Evolutionary conservation across 2,329 filamentous ascomycete genomes (phyloP).

Genomic region (Zymoseptoria ardabiliae): DNA sequence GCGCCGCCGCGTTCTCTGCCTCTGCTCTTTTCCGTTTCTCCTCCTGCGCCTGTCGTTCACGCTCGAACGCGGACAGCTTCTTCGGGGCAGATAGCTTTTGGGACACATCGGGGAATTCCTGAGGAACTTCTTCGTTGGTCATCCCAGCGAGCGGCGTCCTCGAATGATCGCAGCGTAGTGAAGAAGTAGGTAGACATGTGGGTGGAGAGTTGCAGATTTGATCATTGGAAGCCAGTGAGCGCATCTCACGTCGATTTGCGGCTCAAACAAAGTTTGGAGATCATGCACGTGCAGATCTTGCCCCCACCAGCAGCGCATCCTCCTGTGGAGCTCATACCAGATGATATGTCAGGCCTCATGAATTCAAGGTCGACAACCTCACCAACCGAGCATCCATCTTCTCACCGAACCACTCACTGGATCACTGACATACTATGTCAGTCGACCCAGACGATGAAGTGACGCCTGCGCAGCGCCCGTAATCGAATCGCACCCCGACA

Average conservation of each 20-base stretch:
- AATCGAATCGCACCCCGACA: neutral
- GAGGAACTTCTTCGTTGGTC: slow-evolving; percentile 18
- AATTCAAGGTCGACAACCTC: neutral
- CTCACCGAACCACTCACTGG: neutral
- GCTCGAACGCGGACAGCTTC: slow-evolving; percentile 83
- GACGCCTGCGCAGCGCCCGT: neutral
- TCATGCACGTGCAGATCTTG: neutral
- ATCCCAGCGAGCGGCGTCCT: slow-evolving; percentile 4
- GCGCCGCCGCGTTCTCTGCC: slow-evolving; percentile 78
- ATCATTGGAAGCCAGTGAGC: neutral
- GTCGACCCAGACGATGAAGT: slow-evolving; percentile 4
- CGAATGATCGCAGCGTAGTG: neutral
- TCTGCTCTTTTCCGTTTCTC: slow-evolving; percentile 78
- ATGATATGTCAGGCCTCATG: neutral
- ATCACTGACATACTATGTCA: neutral
- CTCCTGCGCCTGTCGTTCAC: slow-evolving; percentile 80
- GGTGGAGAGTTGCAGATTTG: neutral
- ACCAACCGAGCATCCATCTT: neutral
- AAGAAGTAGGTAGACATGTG: neutral
- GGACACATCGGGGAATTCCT: slow-evolving; percentile 62
- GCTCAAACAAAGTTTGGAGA: neutral
- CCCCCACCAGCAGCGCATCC: neutral
- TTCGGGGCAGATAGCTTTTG: slow-evolving; percentile 67
- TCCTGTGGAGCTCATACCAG: too few relatives aligned
- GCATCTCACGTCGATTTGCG: neutral